Conservation (phyloP, 805 yeast genomes). For the Kuraishia piskuri region DNA sequence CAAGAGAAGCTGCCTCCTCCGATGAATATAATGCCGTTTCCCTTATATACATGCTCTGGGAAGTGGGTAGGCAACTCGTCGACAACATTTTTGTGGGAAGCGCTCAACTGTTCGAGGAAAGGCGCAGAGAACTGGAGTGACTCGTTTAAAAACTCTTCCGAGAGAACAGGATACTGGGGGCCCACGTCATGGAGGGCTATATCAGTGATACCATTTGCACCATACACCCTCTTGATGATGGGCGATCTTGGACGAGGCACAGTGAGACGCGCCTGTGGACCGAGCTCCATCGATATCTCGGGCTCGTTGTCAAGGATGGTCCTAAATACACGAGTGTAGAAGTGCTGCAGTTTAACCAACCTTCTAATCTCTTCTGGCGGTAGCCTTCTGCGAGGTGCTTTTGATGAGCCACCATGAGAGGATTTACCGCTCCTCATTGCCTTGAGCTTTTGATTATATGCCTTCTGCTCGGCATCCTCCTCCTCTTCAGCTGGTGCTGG, state of each 20-base stretch:
- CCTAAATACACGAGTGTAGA: conserved; percentile 13
- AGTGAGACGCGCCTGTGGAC: not conserved
- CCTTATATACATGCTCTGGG: conserved; percentile 33
- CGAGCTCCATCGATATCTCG: conserved; percentile 13
- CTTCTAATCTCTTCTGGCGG: conserved; percentile 10
- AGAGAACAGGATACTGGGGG: conserved; percentile 27
- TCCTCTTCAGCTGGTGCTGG: not conserved
- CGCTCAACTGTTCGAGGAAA: conserved; percentile 34
- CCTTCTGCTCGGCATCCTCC: not conserved
- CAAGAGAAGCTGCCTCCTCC: conserved; percentile 73
- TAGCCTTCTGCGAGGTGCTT: not conserved
- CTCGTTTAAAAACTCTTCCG: conserved; percentile 42
- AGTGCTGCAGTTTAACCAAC: conserved; percentile 12
- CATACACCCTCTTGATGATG: conserved; percentile 15
- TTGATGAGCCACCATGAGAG: not conserved
- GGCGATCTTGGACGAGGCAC: not conserved
- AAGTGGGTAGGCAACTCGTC: conserved; percentile 24
- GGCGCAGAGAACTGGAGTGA: conserved; percentile 38
- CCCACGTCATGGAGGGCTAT: conserved; percentile 22
- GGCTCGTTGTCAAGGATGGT: conserved; percentile 15
- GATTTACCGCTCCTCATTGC: not conserved
- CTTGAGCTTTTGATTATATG: not conserved
- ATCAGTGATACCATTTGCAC: conserved; percentile 17
- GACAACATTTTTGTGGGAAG: conserved; percentile 39
- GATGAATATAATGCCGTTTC: conserved; percentile 59